Evolutionary conservation across 805 yeast species (phyloP), one percentile per base, ranked within the genome.

Genomic region (Candida silvatica): DNA sequence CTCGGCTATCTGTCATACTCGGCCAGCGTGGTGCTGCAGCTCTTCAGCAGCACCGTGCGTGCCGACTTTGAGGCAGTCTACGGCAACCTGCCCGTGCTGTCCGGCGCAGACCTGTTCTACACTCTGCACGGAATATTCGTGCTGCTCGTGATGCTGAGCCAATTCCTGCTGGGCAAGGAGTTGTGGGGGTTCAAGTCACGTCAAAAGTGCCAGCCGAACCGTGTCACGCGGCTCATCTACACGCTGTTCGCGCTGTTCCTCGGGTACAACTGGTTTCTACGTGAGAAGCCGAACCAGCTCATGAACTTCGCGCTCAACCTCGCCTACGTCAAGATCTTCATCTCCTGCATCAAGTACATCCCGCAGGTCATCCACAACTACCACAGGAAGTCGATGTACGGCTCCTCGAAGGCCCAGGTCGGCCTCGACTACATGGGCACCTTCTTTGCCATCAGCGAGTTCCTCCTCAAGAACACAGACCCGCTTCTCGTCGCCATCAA

Each of bases 311-410:
- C 69, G 0, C 44, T 62, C 20, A 47, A 59, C 28, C 49, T 69
- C 16, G 69, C 74, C 2, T 56, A 64, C 29, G 60, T 64, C 41
- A 70, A 70, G 49, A 61, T 70, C 15, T 40, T 51, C 27, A 56
- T 67, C 43, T 65, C 71, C 39, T 56, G 62, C 25, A 50, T 64
- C 31, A 70, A 70, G 46, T 67, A 70, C 42, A 57, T 82, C 20
- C 77, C 77, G 1, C 77, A 70, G 43, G 62, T 69, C 3, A 36
- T 54, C 24, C 60, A 61, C 49, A 69, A 69, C 42, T 47, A 47
- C 34, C 44, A 49, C 32, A 58, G 76, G 22, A 51, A 54, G 29
- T 62, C 71, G 6, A 66, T 70, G 49, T 56, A 52, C 40, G 77
- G 77, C 1, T 62, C 66, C 38, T 63, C 74, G 4, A 60, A 56